Base-by-base conservation (phyloP, 176 grass and related monocot species). In the Otatea glauca region DNA sequence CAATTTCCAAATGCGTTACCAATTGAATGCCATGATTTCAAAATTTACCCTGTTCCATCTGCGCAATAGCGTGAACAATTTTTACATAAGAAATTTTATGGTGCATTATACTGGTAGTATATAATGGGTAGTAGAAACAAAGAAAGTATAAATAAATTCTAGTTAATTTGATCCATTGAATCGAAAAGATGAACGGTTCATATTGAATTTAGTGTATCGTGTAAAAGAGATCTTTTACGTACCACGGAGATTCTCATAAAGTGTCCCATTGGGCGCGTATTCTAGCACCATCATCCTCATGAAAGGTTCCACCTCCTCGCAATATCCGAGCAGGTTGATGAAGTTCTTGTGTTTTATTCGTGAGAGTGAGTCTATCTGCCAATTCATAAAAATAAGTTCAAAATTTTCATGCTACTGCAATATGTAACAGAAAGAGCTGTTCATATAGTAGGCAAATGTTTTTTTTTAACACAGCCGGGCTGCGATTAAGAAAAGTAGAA, bases 311-410 rank as follows among this genome's bases (percentile, higher is more conserved):
- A 94, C 88, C 66, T 97, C 94, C 92, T 94, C 89, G n/a, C 92
- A 94, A 59, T 87, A 97, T 49, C 92, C 92, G 50, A 97, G 76
- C 35, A 97, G 83, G 77, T 86, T 97, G 59, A 97, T 43, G 83
- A 92, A 97, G 68, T 97, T 97, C 74, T 97, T 97, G 21, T 97
- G 89, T 86, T 97, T 97, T 83, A 97, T 88, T 32, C 80, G 87
- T 1, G 94, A 97, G 50, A 92, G 83, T 2, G 87, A 39, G 15
- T 88, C 94, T 84, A 97, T 85, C 94, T 94, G 84, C n/a, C 27
- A 27, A 41, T 81, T 49, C 64, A 84, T 47, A 27, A 59, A 64
- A 69, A 27, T 14, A 66, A 25, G 7, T 17, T 61, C n/a, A 56
- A 83, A 70, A 11, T 12, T 68, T 38, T 27, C 27, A 87, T 49